Evolutionary conservation across 1,284 basidiomycete genomes (phyloP).

Genomic region (Takashimella tepidaria): DNA sequence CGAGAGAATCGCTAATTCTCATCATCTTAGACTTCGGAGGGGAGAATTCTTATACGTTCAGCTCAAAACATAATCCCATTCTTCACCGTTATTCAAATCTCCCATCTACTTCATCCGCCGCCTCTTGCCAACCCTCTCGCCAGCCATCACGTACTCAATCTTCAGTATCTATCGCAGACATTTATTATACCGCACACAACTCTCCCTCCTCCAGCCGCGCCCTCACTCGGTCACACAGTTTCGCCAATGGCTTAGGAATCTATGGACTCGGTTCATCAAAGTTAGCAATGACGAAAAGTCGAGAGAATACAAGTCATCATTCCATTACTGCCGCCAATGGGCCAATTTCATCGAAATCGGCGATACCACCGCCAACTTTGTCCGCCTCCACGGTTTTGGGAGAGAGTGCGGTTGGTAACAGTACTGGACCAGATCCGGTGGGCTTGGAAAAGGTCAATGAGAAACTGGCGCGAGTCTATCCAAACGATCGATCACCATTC

Average conservation of each 20-base stretch:
- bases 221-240: conserved; percentile 11
- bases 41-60: conserved; percentile 14
- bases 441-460: not conserved
- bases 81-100: conserved; percentile 23
- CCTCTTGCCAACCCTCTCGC: conserved; percentile 3
- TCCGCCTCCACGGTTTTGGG: not conserved
- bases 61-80: conserved; percentile 21
- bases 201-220: conserved; percentile 18
- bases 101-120: conserved; percentile 8
- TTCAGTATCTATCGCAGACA: conserved; percentile 39
- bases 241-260: conserved; percentile 6
- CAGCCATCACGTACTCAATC: conserved; percentile 1
- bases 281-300: conserved; percentile 19
- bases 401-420: too few relatives aligned
- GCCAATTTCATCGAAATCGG: not conserved
- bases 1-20: too few relatives aligned
- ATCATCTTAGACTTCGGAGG: conserved; percentile 36
- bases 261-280: conserved; percentile 2
- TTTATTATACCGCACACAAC: conserved; percentile 40
- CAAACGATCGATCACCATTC: not conserved
- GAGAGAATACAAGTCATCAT: not conserved
- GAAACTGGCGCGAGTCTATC: not conserved
- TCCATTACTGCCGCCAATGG: not conserved
- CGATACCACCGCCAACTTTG: too few relatives aligned
- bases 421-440: not conserved